phyloP scores from a whole-genome alignment of 129 eudicot species.

The Arctium lappa region DNA sequence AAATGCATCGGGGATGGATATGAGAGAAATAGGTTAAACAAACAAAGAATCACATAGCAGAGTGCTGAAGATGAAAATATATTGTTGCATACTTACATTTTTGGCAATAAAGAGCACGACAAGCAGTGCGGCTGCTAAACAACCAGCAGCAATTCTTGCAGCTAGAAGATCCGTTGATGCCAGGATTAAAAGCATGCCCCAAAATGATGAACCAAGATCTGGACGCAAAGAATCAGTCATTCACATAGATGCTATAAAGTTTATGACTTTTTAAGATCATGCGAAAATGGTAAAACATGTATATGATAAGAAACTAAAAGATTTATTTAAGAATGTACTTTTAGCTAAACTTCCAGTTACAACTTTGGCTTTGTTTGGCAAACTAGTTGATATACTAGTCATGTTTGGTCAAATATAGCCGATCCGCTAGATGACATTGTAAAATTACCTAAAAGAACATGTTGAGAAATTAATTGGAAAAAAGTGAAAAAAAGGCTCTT shows the following conservation, averaged over 20 bases:
- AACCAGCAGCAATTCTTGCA: slow-evolving; percentile 95
- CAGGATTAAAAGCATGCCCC: slow-evolving; percentile 95
- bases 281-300: neutral
- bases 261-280: neutral
- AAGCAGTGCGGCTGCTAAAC: slow-evolving; percentile 79
- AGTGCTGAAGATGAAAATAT: neutral
- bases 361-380: neutral
- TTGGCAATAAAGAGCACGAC: slow-evolving; percentile 88
- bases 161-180: slow-evolving; percentile 79
- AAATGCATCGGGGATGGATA: no score
- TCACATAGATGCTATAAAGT: neutral
- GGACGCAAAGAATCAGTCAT: slow-evolving; percentile 3
- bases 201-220: slow-evolving; percentile 98
- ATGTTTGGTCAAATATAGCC: neutral
- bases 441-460: neutral
- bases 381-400: neutral
- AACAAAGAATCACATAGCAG: no score
- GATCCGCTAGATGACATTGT: neutral
- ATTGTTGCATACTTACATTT: slow-evolving; percentile 49
- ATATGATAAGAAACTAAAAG: neutral
- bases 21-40: no score
- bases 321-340: neutral
- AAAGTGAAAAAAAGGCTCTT: neutral
- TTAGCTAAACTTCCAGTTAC: neutral
- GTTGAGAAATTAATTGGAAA: neutral